A percentile compares a stretch with the other conserved stretches of the same genome.
Evolutionary conservation across 2,329 filamentous ascomycete genomes (phyloP).

Genomic region (Colletotrichum magnum): DNA sequence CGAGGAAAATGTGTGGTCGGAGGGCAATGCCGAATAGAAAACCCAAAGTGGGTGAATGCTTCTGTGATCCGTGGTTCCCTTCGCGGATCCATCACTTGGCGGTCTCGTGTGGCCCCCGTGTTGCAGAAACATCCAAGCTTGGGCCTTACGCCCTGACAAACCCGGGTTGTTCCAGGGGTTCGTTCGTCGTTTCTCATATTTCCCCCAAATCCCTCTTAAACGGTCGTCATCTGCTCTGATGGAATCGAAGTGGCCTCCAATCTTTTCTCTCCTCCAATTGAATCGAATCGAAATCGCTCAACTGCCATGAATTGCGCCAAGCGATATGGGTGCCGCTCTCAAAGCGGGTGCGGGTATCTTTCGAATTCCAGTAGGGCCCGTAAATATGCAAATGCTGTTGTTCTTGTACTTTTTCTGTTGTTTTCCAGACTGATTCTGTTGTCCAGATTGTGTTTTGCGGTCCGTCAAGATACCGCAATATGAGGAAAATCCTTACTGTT

Average conservation of each 20-base stretch:
- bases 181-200: slow-evolving; percentile 10
- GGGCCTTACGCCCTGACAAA: slow-evolving; percentile 13
- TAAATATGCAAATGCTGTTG: slow-evolving; percentile 24
- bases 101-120: slow-evolving; percentile 24
- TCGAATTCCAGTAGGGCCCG: slow-evolving; percentile 9
- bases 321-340: slow-evolving; percentile 16
- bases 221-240: not conserved
- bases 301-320: slow-evolving; percentile 1
- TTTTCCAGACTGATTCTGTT: not conserved
- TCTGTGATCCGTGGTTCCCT: not conserved
- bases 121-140: slow-evolving; percentile 26
- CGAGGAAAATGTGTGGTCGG: too few relatives aligned
- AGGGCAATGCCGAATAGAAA: too few relatives aligned
- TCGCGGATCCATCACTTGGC: slow-evolving; percentile 18
- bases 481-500: not conserved
- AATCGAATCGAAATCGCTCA: slow-evolving; percentile 4
- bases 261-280: not conserved
- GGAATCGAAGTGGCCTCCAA: not conserved
- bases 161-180: not conserved
- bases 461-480: not conserved
- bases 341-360: slow-evolving; percentile 23
- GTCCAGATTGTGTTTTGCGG: not conserved
- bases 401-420: not conserved
- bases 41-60: too few relatives aligned
- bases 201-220: not conserved